Base-by-base conservation (phyloP, 805 yeast genomes). In the Kluyveromyces starmeri region DNA sequence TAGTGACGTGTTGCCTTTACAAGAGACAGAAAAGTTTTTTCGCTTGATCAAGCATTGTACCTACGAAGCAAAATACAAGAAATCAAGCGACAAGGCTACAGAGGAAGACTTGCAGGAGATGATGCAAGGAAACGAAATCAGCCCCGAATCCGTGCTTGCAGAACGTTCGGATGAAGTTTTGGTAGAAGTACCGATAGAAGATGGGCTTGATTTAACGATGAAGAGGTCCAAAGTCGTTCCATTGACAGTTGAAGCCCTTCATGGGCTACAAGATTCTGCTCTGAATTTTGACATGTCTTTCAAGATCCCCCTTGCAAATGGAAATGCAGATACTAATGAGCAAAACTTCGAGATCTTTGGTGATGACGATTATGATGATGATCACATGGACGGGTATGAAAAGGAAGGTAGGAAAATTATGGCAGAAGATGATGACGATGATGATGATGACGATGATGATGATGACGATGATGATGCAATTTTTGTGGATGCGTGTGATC, bases 51-150 rank as follows among this genome's bases (percentile, higher is more conserved):
- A 73, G 48, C 70, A 71, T 38, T 83, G 95, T 48, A 73, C 78
- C 46, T 89, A 72, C 51, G 95, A 85, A 53, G 70, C 76, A 44
- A 83, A 80, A 50, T 83, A 79, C 53, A 73, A 68, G 42, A 69
- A 61, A 42, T 61, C 76, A 4, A 67, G 79, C 6, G 50, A 55
- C 1, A 62, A 62, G 10, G 70, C 69, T 4, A 50, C 68, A 1
- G 58, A 59, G 8, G 57, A 54, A 5, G 77, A 76, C 26, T 61
- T 84, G 32, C n/a, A n/a, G n/a, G 26, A 23, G 13, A n/a, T 23
- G 7, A 23, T 23, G 26, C 7, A 23, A 10, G 14, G 14, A 7
- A 14, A 23, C 6, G 26, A 23, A 10, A 6, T 23, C n/a, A 14
- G n/a, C n/a, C n/a, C n/a, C n/a, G n/a, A n/a, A n/a, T n/a, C n/a